phyloP scores from a whole-genome alignment of 345 rosid species.

The Eucalyptus fibrosa region DNA sequence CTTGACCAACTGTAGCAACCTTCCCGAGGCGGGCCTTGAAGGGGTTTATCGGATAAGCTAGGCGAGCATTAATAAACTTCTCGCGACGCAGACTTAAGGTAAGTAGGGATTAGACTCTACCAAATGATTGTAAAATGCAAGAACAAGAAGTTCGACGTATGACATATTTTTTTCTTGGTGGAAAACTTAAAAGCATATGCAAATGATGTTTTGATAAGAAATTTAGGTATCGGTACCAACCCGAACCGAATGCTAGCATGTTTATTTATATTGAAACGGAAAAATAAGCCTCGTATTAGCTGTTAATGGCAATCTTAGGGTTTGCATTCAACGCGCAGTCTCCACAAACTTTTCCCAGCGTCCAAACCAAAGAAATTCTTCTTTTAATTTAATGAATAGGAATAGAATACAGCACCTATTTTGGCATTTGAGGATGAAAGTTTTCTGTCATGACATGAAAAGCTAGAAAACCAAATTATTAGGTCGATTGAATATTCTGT shows the following conservation, averaged over 20 bases:
- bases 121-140: neutral
- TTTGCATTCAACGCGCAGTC: neutral
- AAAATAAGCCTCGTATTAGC: neutral
- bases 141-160: neutral
- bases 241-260: neutral
- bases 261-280: neutral
- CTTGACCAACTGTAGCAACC: neutral
- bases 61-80: neutral
- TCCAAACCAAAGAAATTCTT: neutral
- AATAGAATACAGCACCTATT: neutral
- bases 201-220: neutral
- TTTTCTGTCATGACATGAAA: neutral
- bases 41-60: neutral
- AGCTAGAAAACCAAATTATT: neutral
- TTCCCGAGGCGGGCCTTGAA: neutral
- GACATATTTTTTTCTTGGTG: neutral
- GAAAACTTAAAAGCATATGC: neutral
- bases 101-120: neutral
- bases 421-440: neutral
- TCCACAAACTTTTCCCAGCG: neutral
- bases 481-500: neutral
- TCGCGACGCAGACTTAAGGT: neutral
- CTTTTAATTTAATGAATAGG: neutral
- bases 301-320: neutral
- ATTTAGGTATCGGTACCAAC: neutral